A percentile compares a stretch with the other conserved stretches of the same genome.
Evolutionary conservation across 2,329 filamentous ascomycete genomes (phyloP).

Genomic region (Hypoxylon sp.): DNA sequence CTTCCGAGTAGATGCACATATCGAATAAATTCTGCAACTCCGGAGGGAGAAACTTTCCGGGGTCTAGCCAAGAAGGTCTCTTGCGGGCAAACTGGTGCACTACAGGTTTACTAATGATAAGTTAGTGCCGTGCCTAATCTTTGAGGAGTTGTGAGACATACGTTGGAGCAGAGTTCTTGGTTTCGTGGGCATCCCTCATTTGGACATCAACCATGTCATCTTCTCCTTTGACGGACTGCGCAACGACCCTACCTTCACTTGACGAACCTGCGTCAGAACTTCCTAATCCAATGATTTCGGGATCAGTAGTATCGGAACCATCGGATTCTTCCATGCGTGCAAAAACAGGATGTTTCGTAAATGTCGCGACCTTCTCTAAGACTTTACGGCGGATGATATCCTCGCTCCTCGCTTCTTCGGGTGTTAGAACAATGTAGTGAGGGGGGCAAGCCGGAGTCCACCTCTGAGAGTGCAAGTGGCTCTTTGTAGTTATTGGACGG

Average conservation of each 20-base stretch:
- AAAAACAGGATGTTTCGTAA: constrained; percentile 80
- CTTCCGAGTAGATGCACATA: constrained; percentile 75
- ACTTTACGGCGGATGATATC: constrained; percentile 86
- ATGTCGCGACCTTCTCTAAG: constrained; percentile 79
- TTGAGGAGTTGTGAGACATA: constrained; percentile 45
- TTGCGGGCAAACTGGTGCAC: constrained; percentile 62
- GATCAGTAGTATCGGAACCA: constrained; percentile 71
- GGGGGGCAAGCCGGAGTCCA: constrained; percentile 58
- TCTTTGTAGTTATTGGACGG: constrained; percentile 55
- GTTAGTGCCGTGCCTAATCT: constrained; percentile 32
- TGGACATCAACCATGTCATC: constrained; percentile 92
- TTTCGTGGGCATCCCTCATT: constrained; percentile 76
- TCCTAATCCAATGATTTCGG: constrained; percentile 78
- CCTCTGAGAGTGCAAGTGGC: constrained; percentile 56
- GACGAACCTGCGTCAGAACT: constrained; percentile 75
- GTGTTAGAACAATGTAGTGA: constrained; percentile 82
- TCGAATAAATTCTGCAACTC: constrained; percentile 82
- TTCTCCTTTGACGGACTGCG: constrained; percentile 87
- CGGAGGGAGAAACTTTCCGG: constrained; percentile 71
- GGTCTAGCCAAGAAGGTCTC: constrained; percentile 69
- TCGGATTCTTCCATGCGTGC: constrained; percentile 64
- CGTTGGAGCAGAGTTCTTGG: constrained; percentile 52
- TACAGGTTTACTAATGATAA: constrained; percentile 54
- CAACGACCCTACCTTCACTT: constrained; percentile 78
- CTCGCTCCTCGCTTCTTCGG: constrained; percentile 77